phyloP scores from a whole-genome alignment of 495 filamentous ascomycete species.

The Pyrenula aspistea region DNA sequence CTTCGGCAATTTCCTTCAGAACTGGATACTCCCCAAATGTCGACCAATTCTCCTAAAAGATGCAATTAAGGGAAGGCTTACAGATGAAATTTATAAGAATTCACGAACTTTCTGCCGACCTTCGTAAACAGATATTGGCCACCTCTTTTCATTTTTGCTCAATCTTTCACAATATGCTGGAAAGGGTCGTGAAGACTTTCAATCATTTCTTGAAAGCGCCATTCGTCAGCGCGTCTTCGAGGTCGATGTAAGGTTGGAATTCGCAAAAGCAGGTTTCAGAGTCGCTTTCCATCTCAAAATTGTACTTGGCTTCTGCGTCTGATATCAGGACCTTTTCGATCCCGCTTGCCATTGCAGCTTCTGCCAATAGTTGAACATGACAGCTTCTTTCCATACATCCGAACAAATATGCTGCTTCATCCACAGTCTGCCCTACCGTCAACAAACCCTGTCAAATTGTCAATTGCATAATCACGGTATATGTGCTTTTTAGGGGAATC shows the following conservation, averaged over 20 bases:
- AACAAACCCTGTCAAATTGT: too few relatives aligned
- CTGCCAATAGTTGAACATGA: slow-evolving; percentile 34
- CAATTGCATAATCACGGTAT: too few relatives aligned
- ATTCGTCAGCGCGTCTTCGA: slow-evolving; percentile 8
- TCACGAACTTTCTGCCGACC: too few relatives aligned
- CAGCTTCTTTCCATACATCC: slow-evolving; percentile 37
- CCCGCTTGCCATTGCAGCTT: slow-evolving; percentile 30
- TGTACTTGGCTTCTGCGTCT: slow-evolving; percentile 39
- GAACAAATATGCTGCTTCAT: slow-evolving; percentile 44
- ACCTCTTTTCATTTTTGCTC: background rate
- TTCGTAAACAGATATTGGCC: too few relatives aligned
- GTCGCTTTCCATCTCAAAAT: slow-evolving; percentile 40
- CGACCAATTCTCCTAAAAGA: too few relatives aligned
- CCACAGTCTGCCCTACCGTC: slow-evolving; percentile 38
- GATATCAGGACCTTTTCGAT: slow-evolving; percentile 27
- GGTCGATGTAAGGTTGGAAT: slow-evolving; percentile 15
- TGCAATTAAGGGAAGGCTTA: too few relatives aligned
- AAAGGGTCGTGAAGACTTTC: background rate
- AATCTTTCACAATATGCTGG: background rate
- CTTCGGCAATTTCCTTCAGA: too few relatives aligned
- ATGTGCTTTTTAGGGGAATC: too few relatives aligned
- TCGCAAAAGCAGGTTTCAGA: slow-evolving; percentile 9
- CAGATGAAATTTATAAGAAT: too few relatives aligned
- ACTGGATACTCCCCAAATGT: too few relatives aligned
- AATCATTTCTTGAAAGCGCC: slow-evolving; percentile 5